These are phyloP conservation scores for Paecilomyces niveus DNA, from an alignment of 2,329 filamentous ascomycete species.

Conservation along the genomic window DNA sequence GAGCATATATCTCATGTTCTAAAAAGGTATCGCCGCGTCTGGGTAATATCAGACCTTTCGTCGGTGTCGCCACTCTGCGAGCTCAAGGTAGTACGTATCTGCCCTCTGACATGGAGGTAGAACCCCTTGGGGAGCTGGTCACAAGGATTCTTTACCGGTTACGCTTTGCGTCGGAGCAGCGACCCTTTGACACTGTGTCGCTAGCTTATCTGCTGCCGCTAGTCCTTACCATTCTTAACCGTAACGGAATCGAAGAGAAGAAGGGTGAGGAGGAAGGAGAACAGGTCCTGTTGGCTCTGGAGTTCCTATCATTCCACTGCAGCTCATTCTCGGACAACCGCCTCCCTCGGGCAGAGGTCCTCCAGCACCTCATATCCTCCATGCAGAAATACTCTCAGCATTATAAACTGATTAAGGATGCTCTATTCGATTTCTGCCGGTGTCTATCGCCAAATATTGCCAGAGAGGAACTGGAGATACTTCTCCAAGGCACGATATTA, in stretches of 20 bases:
- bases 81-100: constrained; percentile 68
- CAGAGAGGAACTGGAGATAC: constrained; percentile 61
- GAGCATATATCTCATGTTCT: constrained; percentile 73
- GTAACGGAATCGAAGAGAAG: constrained; percentile 63
- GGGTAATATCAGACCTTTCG: constrained; percentile 69
- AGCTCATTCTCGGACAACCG: constrained; percentile 65
- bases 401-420: constrained; percentile 92
- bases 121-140: constrained; percentile 72
- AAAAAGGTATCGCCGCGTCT: constrained; percentile 67
- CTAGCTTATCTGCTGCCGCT: constrained; percentile 82
- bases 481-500: constrained; percentile 74
- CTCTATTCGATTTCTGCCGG: constrained; percentile 75
- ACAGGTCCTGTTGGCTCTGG: constrained; percentile 80
- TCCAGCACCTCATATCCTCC: constrained; percentile 65
- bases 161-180: constrained; percentile 82
- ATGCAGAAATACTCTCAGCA: constrained; percentile 90
- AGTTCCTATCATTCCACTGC: constrained; percentile 85
- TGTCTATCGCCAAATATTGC: constrained; percentile 77
- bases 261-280: constrained; percentile 73
- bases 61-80: constrained; percentile 80
- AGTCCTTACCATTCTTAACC: constrained; percentile 67
- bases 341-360: constrained; percentile 67
- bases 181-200: constrained; percentile 84
- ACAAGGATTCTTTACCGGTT: constrained; percentile 87
- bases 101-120: constrained; percentile 63